Conservation (phyloP, 78 protist genomes). For the Speleostelium caveatum region DNA sequence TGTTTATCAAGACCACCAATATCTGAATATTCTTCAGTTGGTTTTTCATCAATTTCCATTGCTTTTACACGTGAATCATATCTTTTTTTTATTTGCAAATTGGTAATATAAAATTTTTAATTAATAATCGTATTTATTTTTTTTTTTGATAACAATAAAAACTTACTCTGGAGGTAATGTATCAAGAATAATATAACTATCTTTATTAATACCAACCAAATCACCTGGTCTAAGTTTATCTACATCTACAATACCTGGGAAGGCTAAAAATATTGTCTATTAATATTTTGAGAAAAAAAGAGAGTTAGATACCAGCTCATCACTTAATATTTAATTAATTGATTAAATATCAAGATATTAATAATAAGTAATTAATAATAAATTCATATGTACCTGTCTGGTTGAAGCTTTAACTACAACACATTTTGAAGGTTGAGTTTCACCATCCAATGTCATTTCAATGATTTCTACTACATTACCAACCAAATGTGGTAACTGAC, state of each 20-base stretch:
- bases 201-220: constrained; percentile 99
- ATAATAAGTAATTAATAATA: background rate
- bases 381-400: constrained; percentile 49
- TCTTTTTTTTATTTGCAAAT: constrained; percentile 10
- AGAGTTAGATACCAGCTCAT: background rate
- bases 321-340: constrained; percentile 1
- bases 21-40: constrained; percentile 97
- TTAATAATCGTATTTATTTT: background rate
- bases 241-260: constrained; percentile 98
- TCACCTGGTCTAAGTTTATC: constrained; percentile 97
- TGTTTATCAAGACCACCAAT: constrained; percentile 99
- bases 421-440: constrained; percentile 70
- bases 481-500: constrained; percentile 98
- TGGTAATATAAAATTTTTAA: background rate
- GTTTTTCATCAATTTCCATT: constrained; percentile 99
- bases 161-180: constrained; percentile 97
- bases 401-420: constrained; percentile 79
- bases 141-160: background rate
- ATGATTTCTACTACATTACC: constrained; percentile 97
- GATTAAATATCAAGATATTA: background rate
- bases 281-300: constrained; percentile 56
- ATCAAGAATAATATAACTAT: constrained; percentile 97
- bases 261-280: constrained; percentile 98
- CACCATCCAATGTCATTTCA: constrained; percentile 79
- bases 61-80: constrained; percentile 99